A percentile compares a stretch with the other conserved stretches of the same genome.
Conservation (phyloP, 805 yeast species). For the Yarrowia alimentaria region DNA sequence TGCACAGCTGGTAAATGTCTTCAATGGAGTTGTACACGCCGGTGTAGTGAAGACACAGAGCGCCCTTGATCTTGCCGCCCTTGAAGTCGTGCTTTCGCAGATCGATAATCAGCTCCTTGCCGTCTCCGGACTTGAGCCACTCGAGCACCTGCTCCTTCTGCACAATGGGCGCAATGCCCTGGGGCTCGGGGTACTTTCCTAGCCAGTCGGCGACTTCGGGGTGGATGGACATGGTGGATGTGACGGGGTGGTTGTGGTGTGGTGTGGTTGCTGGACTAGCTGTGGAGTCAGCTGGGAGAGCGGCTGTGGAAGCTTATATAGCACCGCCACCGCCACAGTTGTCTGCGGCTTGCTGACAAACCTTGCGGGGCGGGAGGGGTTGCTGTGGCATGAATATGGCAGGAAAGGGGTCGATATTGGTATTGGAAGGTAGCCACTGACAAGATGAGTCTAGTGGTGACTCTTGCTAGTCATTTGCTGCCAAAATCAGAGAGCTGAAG, state of each 20-base stretch:
- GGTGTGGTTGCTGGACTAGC: too few relatives aligned
- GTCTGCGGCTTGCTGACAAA: too few relatives aligned
- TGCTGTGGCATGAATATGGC: too few relatives aligned
- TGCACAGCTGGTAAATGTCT: conserved; percentile 31
- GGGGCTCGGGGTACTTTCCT: conserved; percentile 27
- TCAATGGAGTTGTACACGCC: conserved; percentile 31
- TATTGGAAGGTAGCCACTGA: too few relatives aligned
- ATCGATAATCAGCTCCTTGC: conserved; percentile 32
- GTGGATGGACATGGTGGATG: conserved; percentile 17
- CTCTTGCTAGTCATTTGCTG: too few relatives aligned
- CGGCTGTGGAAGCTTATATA: too few relatives aligned
- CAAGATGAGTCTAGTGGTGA: too few relatives aligned
- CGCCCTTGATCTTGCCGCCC: conserved; percentile 35
- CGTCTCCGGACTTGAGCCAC: conserved; percentile 27
- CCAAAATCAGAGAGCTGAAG: too few relatives aligned
- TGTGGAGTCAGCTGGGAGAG: too few relatives aligned
- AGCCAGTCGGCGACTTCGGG: conserved; percentile 27
- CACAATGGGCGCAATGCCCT: conserved; percentile 28
- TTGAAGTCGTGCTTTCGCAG: conserved; percentile 33
- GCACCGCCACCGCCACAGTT: too few relatives aligned
- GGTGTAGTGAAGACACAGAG: conserved; percentile 29
- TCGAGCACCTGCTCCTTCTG: conserved; percentile 31
- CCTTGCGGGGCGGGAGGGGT: too few relatives aligned
- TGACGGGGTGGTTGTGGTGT: background rate
- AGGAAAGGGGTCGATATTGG: too few relatives aligned